Base-by-base conservation (phyloP, 192 early-diverging fungal genomes). In the Backusella parvicylindrica region DNA sequence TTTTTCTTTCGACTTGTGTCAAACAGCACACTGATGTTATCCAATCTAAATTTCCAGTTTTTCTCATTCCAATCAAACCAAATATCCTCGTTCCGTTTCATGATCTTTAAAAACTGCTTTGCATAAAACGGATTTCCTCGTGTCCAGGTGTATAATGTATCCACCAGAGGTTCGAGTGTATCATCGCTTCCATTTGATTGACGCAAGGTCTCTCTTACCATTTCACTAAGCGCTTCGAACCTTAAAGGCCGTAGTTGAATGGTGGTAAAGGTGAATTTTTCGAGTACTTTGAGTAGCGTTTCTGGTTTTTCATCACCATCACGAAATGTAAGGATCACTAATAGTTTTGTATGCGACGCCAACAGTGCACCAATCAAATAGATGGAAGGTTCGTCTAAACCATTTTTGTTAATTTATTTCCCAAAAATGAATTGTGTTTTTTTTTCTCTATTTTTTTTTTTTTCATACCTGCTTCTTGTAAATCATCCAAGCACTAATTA, bases 401-500 rank as follows among this genome's bases (percentile, higher is more conserved):
- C 15, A 73, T 73, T 28, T 64, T 31, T 33, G 64, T 66, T 69
- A 69, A 43, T 47, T 43, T 47, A 30, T 6, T 31, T 11, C 18
- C 9, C 31, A 8, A 37, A 68, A 74, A 74, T 23, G 30, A 53
- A 32, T 56, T n/a, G 21, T 33, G 3, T 50, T 33, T 37, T 77
- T 35, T 35, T 35, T 35, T 35, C 33, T 6, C 33, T 49, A 72
- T 47, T 47, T 47, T 6, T 28, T 64, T 77, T n/a, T n/a, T n/a
- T n/a, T n/a, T n/a, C n/a, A n/a, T 49, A 72, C 76, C 76, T 36
- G 76, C 76, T 64, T 77, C 70, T 43, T 77, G 76, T 26, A 77
- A 56, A 73, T 77, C 76, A 73, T 77, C 76, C 63, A 77, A 73
- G 21, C 70, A 71, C 76, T 77, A 72, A 9, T 33, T 47, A 47